Evolutionary conservation across 2,329 filamentous ascomycete genomes (phyloP).

Genomic region (Cordyceps militaris): DNA sequence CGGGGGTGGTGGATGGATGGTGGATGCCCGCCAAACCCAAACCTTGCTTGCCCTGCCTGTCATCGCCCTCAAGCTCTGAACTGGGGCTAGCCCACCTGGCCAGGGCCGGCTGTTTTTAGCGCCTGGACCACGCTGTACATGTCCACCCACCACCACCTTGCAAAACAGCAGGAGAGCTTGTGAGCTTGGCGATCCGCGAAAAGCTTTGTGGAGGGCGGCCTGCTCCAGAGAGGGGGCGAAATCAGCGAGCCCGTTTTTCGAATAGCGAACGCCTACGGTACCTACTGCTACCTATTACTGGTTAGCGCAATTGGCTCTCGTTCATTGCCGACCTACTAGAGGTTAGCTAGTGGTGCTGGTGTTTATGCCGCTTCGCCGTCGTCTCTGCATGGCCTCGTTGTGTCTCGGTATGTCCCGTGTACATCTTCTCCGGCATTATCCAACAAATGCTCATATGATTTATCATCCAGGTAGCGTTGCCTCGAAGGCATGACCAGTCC

Average conservation of each 20-base stretch:
- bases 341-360: neutral
- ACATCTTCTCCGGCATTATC: neutral
- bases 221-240: neutral
- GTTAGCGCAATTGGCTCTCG: too few relatives aligned
- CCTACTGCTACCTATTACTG: neutral
- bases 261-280: neutral
- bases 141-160: neutral
- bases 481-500: neutral
- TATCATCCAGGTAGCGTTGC: neutral
- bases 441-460: neutral
- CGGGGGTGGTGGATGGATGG: too few relatives aligned
- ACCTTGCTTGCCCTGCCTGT: neutral
- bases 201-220: constrained; percentile 4
- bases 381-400: neutral
- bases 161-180: neutral
- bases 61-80: neutral
- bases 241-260: neutral
- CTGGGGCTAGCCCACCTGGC: neutral
- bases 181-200: constrained; percentile 7
- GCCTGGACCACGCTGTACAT: neutral
- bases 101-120: constrained; percentile 3
- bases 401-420: neutral
- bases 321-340: neutral
- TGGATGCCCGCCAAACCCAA: neutral
- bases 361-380: neutral